Percentiles rank a stretch among this genome's conserved stretches.
phyloP scores from a whole-genome alignment of 371 early-diverging fungal genomes.

The Apophysomyces elegans region DNA sequence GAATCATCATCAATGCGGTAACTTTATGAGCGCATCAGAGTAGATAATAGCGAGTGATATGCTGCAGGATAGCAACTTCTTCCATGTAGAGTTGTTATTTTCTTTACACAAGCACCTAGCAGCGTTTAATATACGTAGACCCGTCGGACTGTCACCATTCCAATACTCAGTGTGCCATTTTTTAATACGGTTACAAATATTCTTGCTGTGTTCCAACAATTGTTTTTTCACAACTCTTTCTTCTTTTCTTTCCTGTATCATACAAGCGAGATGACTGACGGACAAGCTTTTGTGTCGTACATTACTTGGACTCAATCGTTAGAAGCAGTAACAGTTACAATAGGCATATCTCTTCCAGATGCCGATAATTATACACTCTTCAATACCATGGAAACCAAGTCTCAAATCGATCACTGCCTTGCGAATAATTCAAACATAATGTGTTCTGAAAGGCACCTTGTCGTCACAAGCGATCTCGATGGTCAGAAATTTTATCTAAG shows the following conservation, averaged over 20 bases:
- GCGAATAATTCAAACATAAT: neutral
- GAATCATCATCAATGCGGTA: neutral
- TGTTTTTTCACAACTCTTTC: neutral
- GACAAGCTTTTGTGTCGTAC: neutral
- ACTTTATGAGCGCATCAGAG: neutral
- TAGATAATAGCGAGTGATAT: neutral
- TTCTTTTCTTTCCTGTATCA: neutral
- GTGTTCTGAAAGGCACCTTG: neutral
- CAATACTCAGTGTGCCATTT: neutral
- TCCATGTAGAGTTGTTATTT: neutral
- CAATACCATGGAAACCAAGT: neutral
- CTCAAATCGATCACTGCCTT: neutral
- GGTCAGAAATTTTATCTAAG: slow-evolving; percentile 2
- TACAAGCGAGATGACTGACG: neutral
- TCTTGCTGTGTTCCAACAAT: neutral
- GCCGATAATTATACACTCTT: neutral
- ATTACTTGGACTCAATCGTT: neutral
- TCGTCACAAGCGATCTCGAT: neutral
- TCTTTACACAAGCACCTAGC: neutral
- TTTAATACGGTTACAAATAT: neutral
- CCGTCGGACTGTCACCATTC: neutral
- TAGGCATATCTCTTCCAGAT: neutral
- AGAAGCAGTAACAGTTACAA: neutral
- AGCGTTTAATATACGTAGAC: neutral
- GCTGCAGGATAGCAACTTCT: neutral